Conservation (phyloP, 75 land plant genomes). For the Cupressus sempervirens region DNA sequence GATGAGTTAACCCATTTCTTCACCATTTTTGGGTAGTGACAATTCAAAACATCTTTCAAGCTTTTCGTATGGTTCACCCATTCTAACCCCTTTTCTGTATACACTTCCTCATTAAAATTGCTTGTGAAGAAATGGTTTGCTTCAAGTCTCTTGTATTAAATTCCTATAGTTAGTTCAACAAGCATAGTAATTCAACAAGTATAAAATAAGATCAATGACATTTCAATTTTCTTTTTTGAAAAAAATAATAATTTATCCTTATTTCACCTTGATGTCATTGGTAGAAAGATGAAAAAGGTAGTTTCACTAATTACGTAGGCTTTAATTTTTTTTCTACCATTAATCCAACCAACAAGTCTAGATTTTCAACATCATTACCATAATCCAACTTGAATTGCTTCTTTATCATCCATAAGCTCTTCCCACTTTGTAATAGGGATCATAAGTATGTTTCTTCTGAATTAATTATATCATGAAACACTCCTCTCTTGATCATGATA, state of each 20-base stretch:
- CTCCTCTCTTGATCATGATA: slow-evolving; percentile 58
- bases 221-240: too few species aligned
- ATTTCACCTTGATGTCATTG: slow-evolving; percentile 37
- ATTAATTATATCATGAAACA: slow-evolving; percentile 62
- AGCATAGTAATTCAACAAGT: not conserved
- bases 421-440: slow-evolving; percentile 62
- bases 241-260: not conserved
- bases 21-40: slow-evolving; percentile 52
- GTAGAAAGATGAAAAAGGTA: slow-evolving; percentile 48
- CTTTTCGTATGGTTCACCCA: slow-evolving; percentile 80
- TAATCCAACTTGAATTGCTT: slow-evolving; percentile 43
- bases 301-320: slow-evolving; percentile 75
- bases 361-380: slow-evolving; percentile 58
- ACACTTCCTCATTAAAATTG: slow-evolving; percentile 42
- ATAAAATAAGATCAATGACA: too few species aligned
- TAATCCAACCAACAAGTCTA: slow-evolving; percentile 58
- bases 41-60: slow-evolving; percentile 53
- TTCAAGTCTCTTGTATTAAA: slow-evolving; percentile 51
- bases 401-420: slow-evolving; percentile 54
- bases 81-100: slow-evolving; percentile 60
- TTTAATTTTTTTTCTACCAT: slow-evolving; percentile 62
- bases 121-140: slow-evolving; percentile 68
- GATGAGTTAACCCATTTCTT: slow-evolving; percentile 53
- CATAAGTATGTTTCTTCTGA: slow-evolving; percentile 56
- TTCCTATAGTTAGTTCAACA: not conserved